phyloP scores from a whole-genome alignment of 2,329 filamentous ascomycete species.

The Plenodomus tracheiphilus region DNA sequence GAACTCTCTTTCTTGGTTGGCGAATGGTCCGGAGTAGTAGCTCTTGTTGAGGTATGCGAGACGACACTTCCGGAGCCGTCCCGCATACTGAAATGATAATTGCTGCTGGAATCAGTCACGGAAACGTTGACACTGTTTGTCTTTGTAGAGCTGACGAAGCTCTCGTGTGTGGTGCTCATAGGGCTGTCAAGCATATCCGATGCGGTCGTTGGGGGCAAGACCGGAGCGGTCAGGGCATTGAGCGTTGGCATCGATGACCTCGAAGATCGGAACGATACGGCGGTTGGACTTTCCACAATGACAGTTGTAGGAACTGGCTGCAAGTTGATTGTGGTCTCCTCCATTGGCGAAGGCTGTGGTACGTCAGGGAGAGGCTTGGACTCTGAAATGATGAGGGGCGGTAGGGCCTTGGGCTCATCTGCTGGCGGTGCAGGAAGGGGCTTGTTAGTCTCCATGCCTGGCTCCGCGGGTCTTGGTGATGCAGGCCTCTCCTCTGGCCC shows the following conservation, averaged over 20 bases:
- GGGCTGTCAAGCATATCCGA: constrained; percentile 41
- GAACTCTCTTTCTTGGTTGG: constrained; percentile 58
- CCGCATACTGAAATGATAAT: constrained; percentile 70
- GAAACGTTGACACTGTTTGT: constrained; percentile 72
- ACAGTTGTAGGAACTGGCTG: constrained; percentile 23
- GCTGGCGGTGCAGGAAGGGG: constrained; percentile 43
- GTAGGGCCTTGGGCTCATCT: constrained; percentile 44
- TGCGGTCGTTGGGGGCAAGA: constrained; percentile 30
- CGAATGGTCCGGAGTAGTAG: constrained; percentile 78
- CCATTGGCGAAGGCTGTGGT: constrained; percentile 51
- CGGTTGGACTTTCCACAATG: constrained; percentile 38
- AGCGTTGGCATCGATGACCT: constrained; percentile 51
- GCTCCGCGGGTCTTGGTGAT: constrained; percentile 16
- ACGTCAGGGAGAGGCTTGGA: constrained; percentile 72
- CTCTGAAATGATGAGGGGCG: constrained; percentile 53
- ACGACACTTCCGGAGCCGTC: constrained; percentile 80
- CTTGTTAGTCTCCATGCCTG: constrained; percentile 37
- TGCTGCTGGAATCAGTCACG: constrained; percentile 77
- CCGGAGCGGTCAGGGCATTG: constrained; percentile 31
- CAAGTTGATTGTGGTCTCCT: constrained; percentile 22
- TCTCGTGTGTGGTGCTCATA: constrained; percentile 34
- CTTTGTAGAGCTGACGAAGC: constrained; percentile 29
- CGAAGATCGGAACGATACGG: constrained; percentile 51
- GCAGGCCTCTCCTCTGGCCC: constrained; percentile 13
- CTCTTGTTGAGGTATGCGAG: constrained; percentile 82